A percentile compares a stretch with the other conserved stretches of the same genome.
Conservation (phyloP, 2,329 filamentous ascomycete species). For the Rhexocercosporidium sp. region DNA sequence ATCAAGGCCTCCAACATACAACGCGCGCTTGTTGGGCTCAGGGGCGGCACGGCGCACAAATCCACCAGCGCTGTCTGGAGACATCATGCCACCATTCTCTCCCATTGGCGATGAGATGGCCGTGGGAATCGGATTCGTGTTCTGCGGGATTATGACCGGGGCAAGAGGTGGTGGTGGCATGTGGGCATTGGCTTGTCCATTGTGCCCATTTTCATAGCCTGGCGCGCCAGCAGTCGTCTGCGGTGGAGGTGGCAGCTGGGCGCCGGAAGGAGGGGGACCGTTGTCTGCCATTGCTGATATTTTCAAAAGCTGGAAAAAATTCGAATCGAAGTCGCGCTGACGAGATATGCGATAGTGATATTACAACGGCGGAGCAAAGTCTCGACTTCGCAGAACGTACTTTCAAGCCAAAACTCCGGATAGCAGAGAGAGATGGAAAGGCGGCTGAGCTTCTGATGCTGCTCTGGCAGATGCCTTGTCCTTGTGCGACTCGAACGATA, state of each 20-base stretch:
- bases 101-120: slow-evolving; percentile 88
- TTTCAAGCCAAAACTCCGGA: slow-evolving; percentile 30
- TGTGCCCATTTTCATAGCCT: slow-evolving; percentile 78
- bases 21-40: slow-evolving; percentile 96
- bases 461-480: slow-evolving; percentile 30
- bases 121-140: slow-evolving; percentile 93
- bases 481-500: slow-evolving; percentile 41
- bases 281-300: slow-evolving; percentile 75
- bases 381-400: slow-evolving; percentile 29
- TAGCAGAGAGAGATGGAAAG: slow-evolving; percentile 33
- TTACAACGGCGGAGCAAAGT: slow-evolving; percentile 28
- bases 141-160: slow-evolving; percentile 85
- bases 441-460: slow-evolving; percentile 28
- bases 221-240: slow-evolving; percentile 73
- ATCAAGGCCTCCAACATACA: slow-evolving; percentile 95
- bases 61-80: slow-evolving; percentile 79
- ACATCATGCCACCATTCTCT: slow-evolving; percentile 73
- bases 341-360: slow-evolving; percentile 34
- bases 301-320: slow-evolving; percentile 28
- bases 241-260: slow-evolving; percentile 72
- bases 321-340: slow-evolving; percentile 24
- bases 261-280: slow-evolving; percentile 63
- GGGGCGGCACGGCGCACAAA: slow-evolving; percentile 90
- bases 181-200: slow-evolving; percentile 73
- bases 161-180: slow-evolving; percentile 92